Base-by-base conservation (phyloP, 208 protist species). In the Acanthamoeba comandoni region DNA sequence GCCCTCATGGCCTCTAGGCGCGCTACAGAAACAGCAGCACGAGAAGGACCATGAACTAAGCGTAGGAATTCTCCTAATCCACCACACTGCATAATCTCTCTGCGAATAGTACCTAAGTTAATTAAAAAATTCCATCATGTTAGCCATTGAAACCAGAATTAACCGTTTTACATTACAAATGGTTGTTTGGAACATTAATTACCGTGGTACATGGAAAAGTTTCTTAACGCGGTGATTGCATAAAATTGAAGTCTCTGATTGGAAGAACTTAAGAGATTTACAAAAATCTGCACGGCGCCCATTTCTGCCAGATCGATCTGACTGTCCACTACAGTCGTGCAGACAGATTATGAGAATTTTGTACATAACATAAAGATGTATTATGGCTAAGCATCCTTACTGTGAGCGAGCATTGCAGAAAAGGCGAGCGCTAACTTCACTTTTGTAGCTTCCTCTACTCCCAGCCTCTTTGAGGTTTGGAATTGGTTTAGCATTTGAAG, bases 181-280 rank as follows among this genome's bases (percentile, higher is more conserved):
- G 35, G 5, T 43, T 43, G 35, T 43, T 43, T 43, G 1, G 4
- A 5, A 29, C 5, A 65, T 31, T 24, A 35, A 4, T 22, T 55
- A 82, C 73, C 73, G 55, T 86, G 52, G 17, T 67, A 86, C 31
- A 58, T 86, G 24, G 77, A 86, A 17, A 86, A 58, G 77, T 86
- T 86, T 17, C 77, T 53, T 22, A 86, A 58, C 2, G 77, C 77
- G 13, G 77, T 86, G 31, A 86, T 86, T 9, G 77, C 77, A 35
- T 86, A 86, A 24, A 86, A 86, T 39, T 86, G 77, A n/a, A 86
- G 77, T n/a, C 77, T 53, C 31, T 86, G 77, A 48, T 86, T 86
- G 53, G 49, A 58, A 19, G 77, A 86, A 12, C 9, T 58, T 8
- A 86, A 58, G 2, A 86, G 77, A 58, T 86, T 58, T 31, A 86